Evolutionary conservation across 371 early-diverging fungal genomes (phyloP), one percentile per base, ranked within the genome.

Genomic region (Capniomyces stellatus): DNA sequence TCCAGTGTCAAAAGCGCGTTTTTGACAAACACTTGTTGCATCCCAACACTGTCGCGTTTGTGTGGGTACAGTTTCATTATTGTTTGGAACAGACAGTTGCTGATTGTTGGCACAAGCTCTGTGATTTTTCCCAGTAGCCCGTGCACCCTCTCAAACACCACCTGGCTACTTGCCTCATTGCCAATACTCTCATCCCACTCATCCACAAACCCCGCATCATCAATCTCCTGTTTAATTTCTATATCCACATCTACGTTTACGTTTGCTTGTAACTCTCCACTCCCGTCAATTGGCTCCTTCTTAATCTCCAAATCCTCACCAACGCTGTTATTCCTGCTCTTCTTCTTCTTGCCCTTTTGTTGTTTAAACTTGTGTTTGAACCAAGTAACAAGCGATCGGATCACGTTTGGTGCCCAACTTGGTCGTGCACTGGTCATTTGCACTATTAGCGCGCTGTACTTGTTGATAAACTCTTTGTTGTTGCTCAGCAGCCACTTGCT

Each of bases 391-490:
- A 90, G 64, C 54, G 73, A 70, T 21, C 70, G 60, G 40, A 85
- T 64, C 1, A 85, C 81, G 30, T 83, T 75, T 2, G 70, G 68
- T 12, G 78, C 75, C 64, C 86, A 84, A 43, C 75, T 72, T 1
- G 90, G 81, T 61, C 91, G 89, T 0, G 91, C 90, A 1, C 84
- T 81, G 1, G 89, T 85, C 1, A 92, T 64, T 59, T 88, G 83
- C 30, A 84, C 77, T 46, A 92, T 43, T 50, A 92, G 78, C 12
- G 74, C 75, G 18, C 75, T 59, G 59, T 82, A 92, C 12, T 69
- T 66, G 41, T 71, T 65, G 0, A 80, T 76, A 58, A 87, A 78
- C 1, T 59, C 63, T 42, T 75, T 71, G 31, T 82, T 78, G 10
- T 51, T 39, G 12, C 71, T 67, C 8, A 64, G 62, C 18, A 74